phyloP scores from a whole-genome alignment of 2,329 filamentous ascomycete species.

The Scedosporium boydii region DNA sequence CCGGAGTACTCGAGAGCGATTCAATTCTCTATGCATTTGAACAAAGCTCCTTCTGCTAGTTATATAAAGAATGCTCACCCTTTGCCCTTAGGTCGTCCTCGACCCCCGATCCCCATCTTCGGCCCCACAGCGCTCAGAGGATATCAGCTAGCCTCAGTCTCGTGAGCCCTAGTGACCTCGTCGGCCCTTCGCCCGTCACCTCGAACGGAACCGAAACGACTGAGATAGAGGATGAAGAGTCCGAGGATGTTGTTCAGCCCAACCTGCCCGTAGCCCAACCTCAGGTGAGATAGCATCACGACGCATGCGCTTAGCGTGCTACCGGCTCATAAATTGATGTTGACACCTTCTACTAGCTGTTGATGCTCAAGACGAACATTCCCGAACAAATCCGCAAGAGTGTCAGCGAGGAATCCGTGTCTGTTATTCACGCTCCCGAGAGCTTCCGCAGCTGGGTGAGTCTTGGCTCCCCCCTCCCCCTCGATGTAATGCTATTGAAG shows the following conservation, averaged over 20 bases:
- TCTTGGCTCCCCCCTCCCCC: conserved; percentile 2
- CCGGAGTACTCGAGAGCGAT: neutral
- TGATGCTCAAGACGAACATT: conserved; percentile 46
- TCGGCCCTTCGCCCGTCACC: conserved; percentile 75
- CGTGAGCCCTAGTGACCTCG: conserved; percentile 56
- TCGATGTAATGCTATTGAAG: neutral
- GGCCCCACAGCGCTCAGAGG: conserved; percentile 39
- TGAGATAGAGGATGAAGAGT: conserved; percentile 71
- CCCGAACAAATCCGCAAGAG: conserved; percentile 46
- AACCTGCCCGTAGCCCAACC: neutral
- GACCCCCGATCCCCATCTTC: conserved; percentile 32
- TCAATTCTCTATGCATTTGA: neutral
- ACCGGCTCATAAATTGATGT: conserved; percentile 10
- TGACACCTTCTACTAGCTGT: conserved; percentile 10
- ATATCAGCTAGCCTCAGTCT: conserved; percentile 44
- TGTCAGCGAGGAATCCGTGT: conserved; percentile 69
- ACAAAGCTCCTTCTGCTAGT: neutral
- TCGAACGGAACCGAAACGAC: conserved; percentile 77
- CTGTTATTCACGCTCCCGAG: conserved; percentile 83
- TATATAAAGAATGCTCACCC: too few species aligned
- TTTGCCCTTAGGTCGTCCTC: conserved; percentile 29
- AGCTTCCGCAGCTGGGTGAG: conserved; percentile 74
- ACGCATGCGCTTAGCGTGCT: conserved; percentile 6
- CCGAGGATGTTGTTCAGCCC: conserved; percentile 45
- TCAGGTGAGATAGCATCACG: neutral